phyloP scores from a whole-genome alignment of 768 basidiomycete species.

The Erythrobasidium yunnanense region DNA sequence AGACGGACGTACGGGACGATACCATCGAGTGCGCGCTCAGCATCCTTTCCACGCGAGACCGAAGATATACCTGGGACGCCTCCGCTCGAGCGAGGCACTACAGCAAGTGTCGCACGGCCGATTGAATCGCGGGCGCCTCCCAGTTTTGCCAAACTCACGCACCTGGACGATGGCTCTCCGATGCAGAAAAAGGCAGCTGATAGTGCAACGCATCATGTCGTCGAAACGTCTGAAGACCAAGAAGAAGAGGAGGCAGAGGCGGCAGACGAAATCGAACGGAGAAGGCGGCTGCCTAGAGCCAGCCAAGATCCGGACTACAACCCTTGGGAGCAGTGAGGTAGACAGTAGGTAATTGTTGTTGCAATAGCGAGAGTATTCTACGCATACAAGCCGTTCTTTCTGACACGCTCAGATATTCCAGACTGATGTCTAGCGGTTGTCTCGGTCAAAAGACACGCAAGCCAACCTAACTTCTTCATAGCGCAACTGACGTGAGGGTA shows the following conservation, averaged over 20 bases:
- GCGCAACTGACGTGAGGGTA: too few species aligned
- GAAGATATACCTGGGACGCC: constrained; percentile 1
- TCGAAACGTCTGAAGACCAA: too few species aligned
- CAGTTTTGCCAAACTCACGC: not conserved
- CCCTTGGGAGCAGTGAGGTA: too few species aligned
- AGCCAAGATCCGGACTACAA: constrained; percentile 20
- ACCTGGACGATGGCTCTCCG: constrained; percentile 12
- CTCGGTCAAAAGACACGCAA: too few species aligned
- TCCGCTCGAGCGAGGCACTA: not conserved
- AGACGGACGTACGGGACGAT: constrained; percentile 23
- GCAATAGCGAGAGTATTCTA: too few species aligned
- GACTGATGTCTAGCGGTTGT: too few species aligned
- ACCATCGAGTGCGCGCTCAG: not conserved
- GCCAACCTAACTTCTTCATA: too few species aligned
- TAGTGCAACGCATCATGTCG: not conserved
- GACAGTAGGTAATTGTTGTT: too few species aligned
- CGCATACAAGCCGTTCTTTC: too few species aligned
- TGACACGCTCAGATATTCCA: too few species aligned
- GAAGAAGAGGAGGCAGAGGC: not conserved
- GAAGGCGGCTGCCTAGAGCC: not conserved
- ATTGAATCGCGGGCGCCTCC: not conserved
- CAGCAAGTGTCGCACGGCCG: not conserved
- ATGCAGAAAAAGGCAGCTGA: not conserved
- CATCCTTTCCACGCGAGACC: not conserved
- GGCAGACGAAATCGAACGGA: not conserved